These are phyloP conservation scores for Kregervanrija fluxuum DNA, from an alignment of 805 yeast genomes.

Conservation along the genomic window DNA sequence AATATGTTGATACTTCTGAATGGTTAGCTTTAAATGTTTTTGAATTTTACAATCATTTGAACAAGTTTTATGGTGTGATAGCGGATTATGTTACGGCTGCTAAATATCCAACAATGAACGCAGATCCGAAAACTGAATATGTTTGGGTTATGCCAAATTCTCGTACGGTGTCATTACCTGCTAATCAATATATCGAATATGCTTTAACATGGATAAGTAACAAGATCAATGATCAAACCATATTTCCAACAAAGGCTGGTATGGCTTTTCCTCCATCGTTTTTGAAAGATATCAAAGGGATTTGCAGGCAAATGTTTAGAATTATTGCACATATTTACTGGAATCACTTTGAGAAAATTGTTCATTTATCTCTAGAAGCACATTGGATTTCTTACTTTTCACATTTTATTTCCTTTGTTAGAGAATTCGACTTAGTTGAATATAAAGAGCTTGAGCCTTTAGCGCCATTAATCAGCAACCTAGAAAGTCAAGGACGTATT, in stretches of 20 bases:
- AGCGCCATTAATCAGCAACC: conserved; percentile 62
- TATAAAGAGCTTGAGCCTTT: conserved; percentile 75
- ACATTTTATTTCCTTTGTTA: conserved; percentile 81
- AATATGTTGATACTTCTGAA: conserved; percentile 88
- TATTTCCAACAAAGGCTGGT: conserved; percentile 89
- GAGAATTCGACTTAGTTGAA: conserved; percentile 78
- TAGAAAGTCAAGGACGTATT: conserved; percentile 85
- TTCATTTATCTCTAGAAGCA: conserved; percentile 90
- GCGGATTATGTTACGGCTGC: conserved; percentile 89
- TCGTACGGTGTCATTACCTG: conserved; percentile 81
- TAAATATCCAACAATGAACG: conserved; percentile 88
- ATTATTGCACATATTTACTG: conserved; percentile 93
- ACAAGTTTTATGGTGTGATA: conserved; percentile 85
- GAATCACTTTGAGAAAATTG: conserved; percentile 87
- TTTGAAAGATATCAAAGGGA: conserved; percentile 74
- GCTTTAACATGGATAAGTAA: conserved; percentile 86
- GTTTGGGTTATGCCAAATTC: conserved; percentile 71
- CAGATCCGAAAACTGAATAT: conserved; percentile 88
- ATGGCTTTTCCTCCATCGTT: conserved; percentile 86
- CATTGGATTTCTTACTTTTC: conserved; percentile 98
- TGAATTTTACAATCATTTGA: conserved; percentile 79
- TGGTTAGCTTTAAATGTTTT: conserved; percentile 94
- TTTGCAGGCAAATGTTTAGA: conserved; percentile 86
- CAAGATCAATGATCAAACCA: conserved; percentile 80
- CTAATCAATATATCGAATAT: conserved; percentile 85